Conservation (phyloP, 2,329 filamentous ascomycete genomes). For the Fusarium aywerte region DNA sequence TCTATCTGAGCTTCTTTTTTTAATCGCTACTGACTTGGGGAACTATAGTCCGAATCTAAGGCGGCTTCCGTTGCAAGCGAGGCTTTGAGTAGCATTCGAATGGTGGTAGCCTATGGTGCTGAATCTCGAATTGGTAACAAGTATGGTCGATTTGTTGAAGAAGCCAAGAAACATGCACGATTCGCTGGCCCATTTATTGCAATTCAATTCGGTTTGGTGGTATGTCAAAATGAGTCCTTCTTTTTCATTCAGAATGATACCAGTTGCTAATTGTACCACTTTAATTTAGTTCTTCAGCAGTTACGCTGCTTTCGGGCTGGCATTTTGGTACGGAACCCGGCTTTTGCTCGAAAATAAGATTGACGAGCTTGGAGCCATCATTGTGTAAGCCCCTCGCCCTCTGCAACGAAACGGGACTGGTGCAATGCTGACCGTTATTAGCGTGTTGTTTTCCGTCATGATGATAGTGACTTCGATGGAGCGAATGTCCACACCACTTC, state of each 20-base stretch:
- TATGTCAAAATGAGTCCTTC: too few species aligned
- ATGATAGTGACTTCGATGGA: constrained; percentile 2
- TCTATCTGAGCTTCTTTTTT: too few species aligned
- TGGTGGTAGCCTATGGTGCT: constrained; percentile 57
- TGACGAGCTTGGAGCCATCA: neutral
- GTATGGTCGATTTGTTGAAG: constrained; percentile 51
- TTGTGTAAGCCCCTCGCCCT: too few species aligned
- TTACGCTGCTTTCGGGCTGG: constrained; percentile 6
- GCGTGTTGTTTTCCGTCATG: constrained; percentile 11
- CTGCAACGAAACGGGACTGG: too few species aligned
- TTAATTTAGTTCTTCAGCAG: constrained; percentile 29
- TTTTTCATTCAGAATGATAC: too few species aligned
- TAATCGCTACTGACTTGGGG: neutral
- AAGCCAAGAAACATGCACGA: constrained; percentile 49
- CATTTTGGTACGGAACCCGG: constrained; percentile 24
- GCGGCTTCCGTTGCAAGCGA: constrained; percentile 54
- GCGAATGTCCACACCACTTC: neutral
- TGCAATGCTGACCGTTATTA: too few species aligned
- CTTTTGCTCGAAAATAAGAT: neutral
- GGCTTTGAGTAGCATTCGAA: constrained; percentile 55
- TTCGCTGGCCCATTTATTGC: constrained; percentile 40
- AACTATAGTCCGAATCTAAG: constrained; percentile 36
- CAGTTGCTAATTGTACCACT: too few species aligned
- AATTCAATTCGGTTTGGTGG: constrained; percentile 42
- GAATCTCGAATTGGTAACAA: constrained; percentile 51